Base-by-base conservation (phyloP, 2,329 filamentous ascomycete species). In the Monosporascus sp. region DNA sequence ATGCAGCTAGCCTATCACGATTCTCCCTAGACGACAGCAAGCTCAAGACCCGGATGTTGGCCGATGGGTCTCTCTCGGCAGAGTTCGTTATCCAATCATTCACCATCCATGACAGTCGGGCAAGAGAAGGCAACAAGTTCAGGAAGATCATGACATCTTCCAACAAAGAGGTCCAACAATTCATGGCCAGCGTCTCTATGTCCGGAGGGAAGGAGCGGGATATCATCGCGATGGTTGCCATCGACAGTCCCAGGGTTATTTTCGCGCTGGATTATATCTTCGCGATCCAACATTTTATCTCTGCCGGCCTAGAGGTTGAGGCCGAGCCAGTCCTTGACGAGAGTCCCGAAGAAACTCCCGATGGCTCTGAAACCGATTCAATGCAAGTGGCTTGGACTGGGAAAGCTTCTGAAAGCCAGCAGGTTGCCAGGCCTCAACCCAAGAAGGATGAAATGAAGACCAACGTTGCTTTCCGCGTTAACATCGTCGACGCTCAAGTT, bases 61-160 rank as follows among this genome's bases (percentile, higher is more conserved):
- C 89, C 20, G 93, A 99, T 68, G 87, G 88, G 6, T 92, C 92
- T 0, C 72, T 99, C 41, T 94, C 99, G 68, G 91, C 92, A 2
- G 95, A 99, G 67, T 81, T 99, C 6, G 79, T 96, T 37, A 91
- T 99, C 17, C 88, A 94, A 55, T 94, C 93, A 0, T 97, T 99
- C 68, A 96, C 91, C 0, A 96, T 97, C 59, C 83, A 89, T 52
- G 94, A 99, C 68, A 97, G 88, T 58, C 86, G 95, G n/a, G 85
- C 84, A 5, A 82, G 84, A 51, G 92, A 96, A 62, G 89, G 87
- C 5, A 99, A 97, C 75, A 97, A 96, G 67, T 99, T 95, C 78
- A 85, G 91, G 49, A 95, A 93, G 69, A 97, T 99, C 72, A 97
- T 99, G 94, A 92, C 92, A 2, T 86, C 96, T 52, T 91, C 92